Evolutionary conservation across 2,329 filamentous ascomycete species (phyloP).

Genomic region (Botrytis galanthina): DNA sequence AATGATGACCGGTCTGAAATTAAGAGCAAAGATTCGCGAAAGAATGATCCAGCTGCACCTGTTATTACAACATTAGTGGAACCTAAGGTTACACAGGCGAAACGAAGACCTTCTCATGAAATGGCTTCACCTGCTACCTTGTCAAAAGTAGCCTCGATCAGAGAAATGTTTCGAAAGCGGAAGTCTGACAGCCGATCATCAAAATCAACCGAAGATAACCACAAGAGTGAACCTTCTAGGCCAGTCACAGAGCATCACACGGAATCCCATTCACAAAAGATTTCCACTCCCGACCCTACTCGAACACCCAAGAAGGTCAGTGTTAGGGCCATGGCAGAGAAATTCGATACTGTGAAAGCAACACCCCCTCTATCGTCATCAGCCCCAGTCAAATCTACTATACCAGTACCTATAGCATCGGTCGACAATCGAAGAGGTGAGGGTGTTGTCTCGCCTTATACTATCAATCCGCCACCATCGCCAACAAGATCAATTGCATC

Average conservation of each 20-base stretch:
- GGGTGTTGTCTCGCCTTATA: constrained; percentile 34
- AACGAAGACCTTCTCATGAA: neutral
- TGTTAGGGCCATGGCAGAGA: constrained; percentile 36
- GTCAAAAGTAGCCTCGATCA: constrained; percentile 18
- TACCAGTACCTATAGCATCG: constrained; percentile 6
- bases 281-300: neutral
- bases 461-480: constrained; percentile 31
- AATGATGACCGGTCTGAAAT: neutral
- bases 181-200: constrained; percentile 15
- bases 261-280: neutral
- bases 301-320: constrained; percentile 23
- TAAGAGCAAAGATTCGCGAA: neutral
- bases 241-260: neutral
- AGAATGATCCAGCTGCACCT: neutral
- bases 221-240: neutral
- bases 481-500: constrained; percentile 34
- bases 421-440: constrained; percentile 4
- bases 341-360: constrained; percentile 28
- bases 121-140: constrained; percentile 7
- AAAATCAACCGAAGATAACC: neutral
- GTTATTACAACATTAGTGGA: neutral
- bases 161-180: constrained; percentile 16
- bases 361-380: constrained; percentile 22
- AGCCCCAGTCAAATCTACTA: constrained; percentile 14
- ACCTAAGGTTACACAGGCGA: neutral